phyloP scores from a whole-genome alignment of 768 basidiomycete genomes.

The Russula earlei region DNA sequence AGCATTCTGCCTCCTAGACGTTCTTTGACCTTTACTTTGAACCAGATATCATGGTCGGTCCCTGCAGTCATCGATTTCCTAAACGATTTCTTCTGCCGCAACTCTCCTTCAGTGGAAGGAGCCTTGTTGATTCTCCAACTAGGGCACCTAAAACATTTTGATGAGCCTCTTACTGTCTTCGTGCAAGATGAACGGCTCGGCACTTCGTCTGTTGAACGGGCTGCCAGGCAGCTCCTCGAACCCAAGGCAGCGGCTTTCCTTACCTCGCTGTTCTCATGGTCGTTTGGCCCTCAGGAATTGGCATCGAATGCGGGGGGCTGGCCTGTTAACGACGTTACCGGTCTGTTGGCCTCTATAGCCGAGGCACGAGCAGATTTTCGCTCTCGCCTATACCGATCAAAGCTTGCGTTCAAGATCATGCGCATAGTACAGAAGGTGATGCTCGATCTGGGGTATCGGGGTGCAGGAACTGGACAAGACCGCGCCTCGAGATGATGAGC shows the following conservation, averaged over 20 bases:
- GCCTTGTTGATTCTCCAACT: slow-evolving; percentile 56
- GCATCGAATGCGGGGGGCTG: slow-evolving; percentile 17
- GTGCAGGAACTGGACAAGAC: slow-evolving; percentile 23
- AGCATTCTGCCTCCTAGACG: slow-evolving; percentile 29
- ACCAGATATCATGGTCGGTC: slow-evolving; percentile 54
- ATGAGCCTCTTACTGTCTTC: slow-evolving; percentile 46
- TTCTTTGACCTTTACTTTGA: slow-evolving; percentile 59
- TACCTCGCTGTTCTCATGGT: slow-evolving; percentile 21
- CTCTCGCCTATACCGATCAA: slow-evolving; percentile 28
- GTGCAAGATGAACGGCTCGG: slow-evolving; percentile 24
- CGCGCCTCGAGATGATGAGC: slow-evolving; percentile 35
- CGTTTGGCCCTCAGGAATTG: slow-evolving; percentile 16
- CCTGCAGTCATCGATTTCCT: slow-evolving; percentile 45
- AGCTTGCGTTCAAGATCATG: slow-evolving; percentile 42
- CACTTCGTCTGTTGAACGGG: not conserved
- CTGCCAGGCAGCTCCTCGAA: slow-evolving; percentile 14
- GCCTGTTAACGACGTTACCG: slow-evolving; percentile 24
- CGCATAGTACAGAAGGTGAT: slow-evolving; percentile 37
- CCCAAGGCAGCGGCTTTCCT: slow-evolving; percentile 28
- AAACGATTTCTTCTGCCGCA: slow-evolving; percentile 46
- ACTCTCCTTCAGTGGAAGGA: slow-evolving; percentile 47
- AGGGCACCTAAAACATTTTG: slow-evolving; percentile 61
- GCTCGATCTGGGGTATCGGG: slow-evolving; percentile 31
- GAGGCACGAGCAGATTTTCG: slow-evolving; percentile 32
- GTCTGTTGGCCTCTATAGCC: slow-evolving; percentile 30